Evolutionary conservation across 208 protist genomes (phyloP).

Genomic region (Porcisia hertigi): DNA sequence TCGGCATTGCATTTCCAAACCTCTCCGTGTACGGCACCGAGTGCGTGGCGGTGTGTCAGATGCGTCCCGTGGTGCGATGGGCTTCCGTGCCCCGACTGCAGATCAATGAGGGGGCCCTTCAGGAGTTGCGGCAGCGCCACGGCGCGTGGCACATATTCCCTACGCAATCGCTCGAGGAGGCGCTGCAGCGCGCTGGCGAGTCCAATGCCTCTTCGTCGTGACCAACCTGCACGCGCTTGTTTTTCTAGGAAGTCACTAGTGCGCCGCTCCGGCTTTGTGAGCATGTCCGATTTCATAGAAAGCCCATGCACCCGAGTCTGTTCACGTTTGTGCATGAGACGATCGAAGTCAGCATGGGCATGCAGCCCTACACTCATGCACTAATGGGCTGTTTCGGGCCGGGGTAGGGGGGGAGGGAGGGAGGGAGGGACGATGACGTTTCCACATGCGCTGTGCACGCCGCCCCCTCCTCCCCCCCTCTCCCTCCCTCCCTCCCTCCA

Average conservation of each 20-base stretch:
- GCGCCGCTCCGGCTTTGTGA: not conserved
- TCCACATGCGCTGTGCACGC: too few relatives aligned
- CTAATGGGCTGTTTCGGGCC: too few relatives aligned
- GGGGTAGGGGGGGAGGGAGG: too few relatives aligned
- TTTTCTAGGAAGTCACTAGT: not conserved
- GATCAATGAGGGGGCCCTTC: slow-evolving; percentile 31
- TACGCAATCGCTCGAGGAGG: slow-evolving; percentile 30
- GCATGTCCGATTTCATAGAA: too few relatives aligned
- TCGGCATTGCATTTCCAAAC: slow-evolving; percentile 70
- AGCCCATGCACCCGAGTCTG: too few relatives aligned
- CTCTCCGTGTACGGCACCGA: slow-evolving; percentile 77
- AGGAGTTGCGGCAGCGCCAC: slow-evolving; percentile 54
- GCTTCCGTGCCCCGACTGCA: slow-evolving; percentile 12
- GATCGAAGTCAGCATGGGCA: too few relatives aligned
- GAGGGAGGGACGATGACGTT: too few relatives aligned
- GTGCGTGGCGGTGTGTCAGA: slow-evolving; percentile 51
- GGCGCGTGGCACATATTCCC: slow-evolving; percentile 48
- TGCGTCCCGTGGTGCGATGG: slow-evolving; percentile 28
- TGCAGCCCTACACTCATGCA: too few relatives aligned
- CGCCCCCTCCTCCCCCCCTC: too few relatives aligned
- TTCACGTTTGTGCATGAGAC: too few relatives aligned
- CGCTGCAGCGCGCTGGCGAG: slow-evolving; percentile 16
- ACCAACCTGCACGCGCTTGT: not conserved
- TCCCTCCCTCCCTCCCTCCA: too few relatives aligned
- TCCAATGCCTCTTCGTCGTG: not conserved